Evolutionary conservation across 495 filamentous ascomycete genomes (phyloP), one percentile per base, ranked within the genome.

Genomic region (Hypoxylon lenormandii): DNA sequence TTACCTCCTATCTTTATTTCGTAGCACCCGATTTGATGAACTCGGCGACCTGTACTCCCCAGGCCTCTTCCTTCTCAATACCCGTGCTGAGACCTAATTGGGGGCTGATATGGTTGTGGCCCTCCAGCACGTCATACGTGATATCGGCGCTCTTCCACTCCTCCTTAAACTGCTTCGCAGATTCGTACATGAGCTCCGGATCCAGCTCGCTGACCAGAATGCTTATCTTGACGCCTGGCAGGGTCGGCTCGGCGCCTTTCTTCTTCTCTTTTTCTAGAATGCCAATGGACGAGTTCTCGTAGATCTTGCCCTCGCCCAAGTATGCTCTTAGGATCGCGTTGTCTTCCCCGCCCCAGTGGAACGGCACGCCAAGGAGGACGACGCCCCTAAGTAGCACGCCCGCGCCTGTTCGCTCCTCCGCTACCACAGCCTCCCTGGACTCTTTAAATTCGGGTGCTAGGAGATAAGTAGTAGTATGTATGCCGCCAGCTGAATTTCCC

Each of bases 21-120:
- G 64, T 64, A 15, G 69, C 69, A 16, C 42, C 6, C 10, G 59
- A 59, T 12, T 56, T 51, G 52, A 30, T 56, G 22, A 76, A 79
- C 53, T 78, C 67, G 5, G 69, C 77, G 8, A 80, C 69, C 37
- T 76, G 68, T 50, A 74, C 74, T 10, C 76, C 80, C 79, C 79
- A 82, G 30, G 73, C 72, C 66, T 82, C 80, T 21, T 78, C 80
- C 21, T 69, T 67, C 63, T 72, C 75, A 50, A 80, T 76, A 0
- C 79, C 78, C 22, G 76, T 80, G 38, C 75, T 58, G 2, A 82
- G 52, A 1, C 64, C 70, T 13, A 73, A 49, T 18, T 76, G 77
- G 4, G 80, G 80, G 58, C 77, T 80, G 16, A 82, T 78, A 62
- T 82, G 80, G 57, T 83, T 83, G 59, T 83, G 80, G 0, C 80